Percentiles rank a stretch among this genome's conserved stretches.
These are phyloP conservation scores for Eucalyptus marginata DNA, from an alignment of 345 rosid genomes.

Conservation along the genomic window DNA sequence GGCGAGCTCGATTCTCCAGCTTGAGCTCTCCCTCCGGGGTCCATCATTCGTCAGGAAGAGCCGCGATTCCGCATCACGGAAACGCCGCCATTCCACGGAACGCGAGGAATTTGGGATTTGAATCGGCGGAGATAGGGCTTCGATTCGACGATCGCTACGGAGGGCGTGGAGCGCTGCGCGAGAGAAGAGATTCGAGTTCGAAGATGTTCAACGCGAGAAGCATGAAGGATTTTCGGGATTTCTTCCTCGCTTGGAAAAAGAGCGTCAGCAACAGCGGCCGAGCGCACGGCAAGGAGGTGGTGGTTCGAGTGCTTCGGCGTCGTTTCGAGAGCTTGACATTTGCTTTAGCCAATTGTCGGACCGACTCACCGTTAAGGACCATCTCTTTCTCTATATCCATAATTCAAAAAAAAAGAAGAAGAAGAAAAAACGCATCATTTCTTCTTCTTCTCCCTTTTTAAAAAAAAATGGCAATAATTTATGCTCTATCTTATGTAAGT, in stretches of 20 bases:
- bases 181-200: not conserved
- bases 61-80: not conserved
- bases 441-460: too few relatives aligned
- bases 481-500: not conserved
- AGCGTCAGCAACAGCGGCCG: too few relatives aligned
- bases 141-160: not conserved
- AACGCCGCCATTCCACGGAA: not conserved
- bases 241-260: not conserved
- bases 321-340: too few relatives aligned
- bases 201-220: not conserved
- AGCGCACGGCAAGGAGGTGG: too few relatives aligned
- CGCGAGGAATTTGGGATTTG: not conserved
- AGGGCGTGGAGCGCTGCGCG: not conserved
- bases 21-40: slow-evolving; percentile 4
- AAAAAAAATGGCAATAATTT: not conserved
- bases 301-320: too few relatives aligned
- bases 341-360: too few relatives aligned
- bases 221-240: not conserved
- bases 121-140: not conserved
- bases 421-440: not conserved
- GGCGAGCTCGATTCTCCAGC: slow-evolving; percentile 4
- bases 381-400: not conserved
- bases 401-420: not conserved
- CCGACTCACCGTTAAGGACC: not conserved
- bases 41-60: not conserved